Evolutionary conservation across 306 rosid genomes (phyloP).

Genomic region (Quercus gilva): DNA sequence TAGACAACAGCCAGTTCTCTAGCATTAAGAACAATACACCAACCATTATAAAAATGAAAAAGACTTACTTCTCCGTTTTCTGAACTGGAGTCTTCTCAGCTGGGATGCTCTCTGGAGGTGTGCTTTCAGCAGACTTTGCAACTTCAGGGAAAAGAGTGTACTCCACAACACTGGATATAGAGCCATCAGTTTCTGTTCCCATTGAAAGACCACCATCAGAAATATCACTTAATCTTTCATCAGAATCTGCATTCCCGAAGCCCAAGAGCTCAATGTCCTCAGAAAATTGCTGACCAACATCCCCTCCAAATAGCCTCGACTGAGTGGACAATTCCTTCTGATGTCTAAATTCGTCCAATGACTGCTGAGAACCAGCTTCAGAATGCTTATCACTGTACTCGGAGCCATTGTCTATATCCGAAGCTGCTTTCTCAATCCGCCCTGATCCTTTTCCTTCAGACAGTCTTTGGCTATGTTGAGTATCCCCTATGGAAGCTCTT

Average conservation of each 20-base stretch:
- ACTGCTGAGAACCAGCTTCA: constrained; percentile 77
- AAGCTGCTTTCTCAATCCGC: constrained; percentile 40
- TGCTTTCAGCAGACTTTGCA: constrained; percentile 46
- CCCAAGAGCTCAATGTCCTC: constrained; percentile 85
- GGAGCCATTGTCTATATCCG: constrained; percentile 72
- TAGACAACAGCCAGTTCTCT: background rate
- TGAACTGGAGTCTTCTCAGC: constrained; percentile 27
- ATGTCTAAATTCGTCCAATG: constrained; percentile 61
- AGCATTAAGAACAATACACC: background rate
- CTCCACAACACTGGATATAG: constrained; percentile 87
- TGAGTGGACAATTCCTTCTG: constrained; percentile 40
- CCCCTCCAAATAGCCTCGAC: constrained; percentile 38
- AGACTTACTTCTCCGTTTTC: constrained; percentile 53
- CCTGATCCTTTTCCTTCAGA: constrained; percentile 43
- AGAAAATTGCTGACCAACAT: constrained; percentile 37
- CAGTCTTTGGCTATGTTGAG: constrained; percentile 39
- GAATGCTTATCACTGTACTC: constrained; percentile 79
- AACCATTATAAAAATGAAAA: background rate
- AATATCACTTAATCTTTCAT: constrained; percentile 94
- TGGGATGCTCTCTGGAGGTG: constrained; percentile 29
- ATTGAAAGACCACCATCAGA: constrained; percentile 98
- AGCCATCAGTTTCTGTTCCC: constrained; percentile 99
- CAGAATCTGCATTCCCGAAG: constrained; percentile 90
- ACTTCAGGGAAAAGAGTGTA: constrained; percentile 89
- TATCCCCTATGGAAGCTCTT: constrained; percentile 54